A percentile compares a stretch with the other conserved stretches of the same genome.
phyloP scores from a whole-genome alignment of 2,329 filamentous ascomycete genomes.

The Aaosphaeria pasadenensis region DNA sequence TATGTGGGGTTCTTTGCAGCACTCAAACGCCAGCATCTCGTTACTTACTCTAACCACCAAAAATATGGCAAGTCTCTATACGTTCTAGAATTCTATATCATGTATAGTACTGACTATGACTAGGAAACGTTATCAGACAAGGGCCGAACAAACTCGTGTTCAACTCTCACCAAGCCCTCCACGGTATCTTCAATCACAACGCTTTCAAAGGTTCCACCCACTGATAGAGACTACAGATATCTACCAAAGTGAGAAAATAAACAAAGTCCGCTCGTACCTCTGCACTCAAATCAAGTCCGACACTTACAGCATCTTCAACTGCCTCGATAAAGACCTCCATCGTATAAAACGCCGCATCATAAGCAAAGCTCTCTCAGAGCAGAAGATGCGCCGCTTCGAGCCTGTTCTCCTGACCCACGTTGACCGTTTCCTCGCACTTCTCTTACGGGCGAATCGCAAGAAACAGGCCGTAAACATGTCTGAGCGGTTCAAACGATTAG shows the following conservation, averaged over 20 bases:
- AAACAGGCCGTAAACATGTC: slow-evolving; percentile 5
- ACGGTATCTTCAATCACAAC: slow-evolving; percentile 22
- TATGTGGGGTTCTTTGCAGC: slow-evolving; percentile 60
- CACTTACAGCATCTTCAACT: slow-evolving; percentile 10
- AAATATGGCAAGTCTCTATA: slow-evolving; percentile 53
- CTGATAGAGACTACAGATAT: slow-evolving; percentile 4
- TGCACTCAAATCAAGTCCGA: slow-evolving; percentile 3
- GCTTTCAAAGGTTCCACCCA: slow-evolving; percentile 15
- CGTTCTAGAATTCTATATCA: background rate
- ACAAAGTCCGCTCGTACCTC: slow-evolving; percentile 8
- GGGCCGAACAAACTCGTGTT: slow-evolving; percentile 73
- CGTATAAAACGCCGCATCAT: slow-evolving; percentile 38
- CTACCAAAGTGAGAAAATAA: slow-evolving; percentile 8
- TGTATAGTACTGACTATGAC: background rate
- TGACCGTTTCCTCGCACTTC: slow-evolving; percentile 1
- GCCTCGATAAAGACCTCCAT: slow-evolving; percentile 37
- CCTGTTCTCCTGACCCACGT: slow-evolving; percentile 8
- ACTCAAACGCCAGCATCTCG: slow-evolving; percentile 68
- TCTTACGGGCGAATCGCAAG: background rate
- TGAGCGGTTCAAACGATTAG: slow-evolving; percentile 6
- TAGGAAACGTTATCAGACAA: slow-evolving; percentile 56
- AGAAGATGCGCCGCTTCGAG: slow-evolving; percentile 38
- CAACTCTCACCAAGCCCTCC: slow-evolving; percentile 58
- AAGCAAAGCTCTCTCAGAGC: slow-evolving; percentile 37
- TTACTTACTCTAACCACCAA: slow-evolving; percentile 57